A percentile compares a stretch with the other conserved stretches of the same genome.
These are phyloP conservation scores for Calycina marina DNA, from an alignment of 2,329 filamentous ascomycete species.

Conservation along the genomic window DNA sequence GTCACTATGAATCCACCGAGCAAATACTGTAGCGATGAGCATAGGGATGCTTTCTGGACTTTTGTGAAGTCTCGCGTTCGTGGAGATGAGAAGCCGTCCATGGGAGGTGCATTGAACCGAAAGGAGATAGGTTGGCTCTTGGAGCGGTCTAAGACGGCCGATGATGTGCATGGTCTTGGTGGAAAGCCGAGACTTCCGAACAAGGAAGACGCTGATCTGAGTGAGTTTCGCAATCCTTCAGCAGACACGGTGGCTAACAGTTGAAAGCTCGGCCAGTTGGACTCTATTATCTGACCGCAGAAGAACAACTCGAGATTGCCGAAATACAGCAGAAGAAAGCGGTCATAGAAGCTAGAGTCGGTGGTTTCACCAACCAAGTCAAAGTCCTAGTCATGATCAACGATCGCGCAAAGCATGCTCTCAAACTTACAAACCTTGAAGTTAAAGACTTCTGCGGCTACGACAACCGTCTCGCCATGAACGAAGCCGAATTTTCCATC, in stretches of 20 bases:
- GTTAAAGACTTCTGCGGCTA: constrained; percentile 19
- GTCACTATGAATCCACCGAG: constrained; percentile 16
- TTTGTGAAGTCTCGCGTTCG: constrained; percentile 10
- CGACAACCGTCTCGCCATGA: constrained; percentile 19
- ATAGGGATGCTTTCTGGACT: constrained; percentile 12
- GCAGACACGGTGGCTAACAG: background rate
- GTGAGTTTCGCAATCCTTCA: constrained; percentile 9
- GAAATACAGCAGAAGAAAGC: constrained; percentile 11
- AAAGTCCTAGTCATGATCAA: constrained; percentile 16
- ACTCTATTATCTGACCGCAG: constrained; percentile 15
- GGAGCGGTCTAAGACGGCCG: constrained; percentile 7
- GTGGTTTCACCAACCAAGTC: constrained; percentile 10
- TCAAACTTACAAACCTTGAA: constrained; percentile 10
- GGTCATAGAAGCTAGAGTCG: constrained; percentile 9
- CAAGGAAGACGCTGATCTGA: constrained; percentile 14
- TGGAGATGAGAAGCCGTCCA: constrained; percentile 13
- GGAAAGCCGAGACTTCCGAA: constrained; percentile 16
- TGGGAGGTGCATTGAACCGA: constrained; percentile 17
- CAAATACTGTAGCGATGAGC: constrained; percentile 22
- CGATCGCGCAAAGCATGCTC: constrained; percentile 13
- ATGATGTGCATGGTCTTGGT: constrained; percentile 16
- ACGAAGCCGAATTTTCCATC: constrained; percentile 15
- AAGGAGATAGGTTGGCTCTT: constrained; percentile 14
- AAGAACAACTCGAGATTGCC: constrained; percentile 14
- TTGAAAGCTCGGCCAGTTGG: constrained; percentile 14